Evolutionary conservation across 1,139 yeast genomes (phyloP).

Genomic region (Candida glucosophila): DNA sequence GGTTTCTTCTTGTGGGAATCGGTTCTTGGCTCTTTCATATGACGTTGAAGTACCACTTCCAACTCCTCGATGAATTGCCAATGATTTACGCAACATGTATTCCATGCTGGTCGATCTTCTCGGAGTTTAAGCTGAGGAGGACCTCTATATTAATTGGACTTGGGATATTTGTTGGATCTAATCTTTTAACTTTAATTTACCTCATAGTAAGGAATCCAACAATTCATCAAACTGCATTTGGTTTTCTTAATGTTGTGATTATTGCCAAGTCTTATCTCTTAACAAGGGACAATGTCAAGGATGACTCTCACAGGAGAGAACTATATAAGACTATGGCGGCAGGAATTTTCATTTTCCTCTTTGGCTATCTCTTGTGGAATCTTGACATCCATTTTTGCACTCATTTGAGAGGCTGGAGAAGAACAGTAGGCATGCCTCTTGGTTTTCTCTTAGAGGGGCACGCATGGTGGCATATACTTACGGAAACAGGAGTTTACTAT

Average conservation of each 20-base stretch:
- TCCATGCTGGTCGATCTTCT: constrained; percentile 84
- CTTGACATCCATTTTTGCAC: constrained; percentile 75
- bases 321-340: constrained; percentile 46
- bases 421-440: constrained; percentile 71
- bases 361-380: constrained; percentile 80
- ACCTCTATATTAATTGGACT: constrained; percentile 41
- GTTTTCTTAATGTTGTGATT: constrained; percentile 51
- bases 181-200: constrained; percentile 54
- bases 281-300: constrained; percentile 43
- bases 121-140: constrained; percentile 42
- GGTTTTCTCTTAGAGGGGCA: constrained; percentile 88
- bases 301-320: constrained; percentile 33
- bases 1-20: constrained; percentile 81
- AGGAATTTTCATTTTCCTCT: constrained; percentile 57
- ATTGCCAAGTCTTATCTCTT: constrained; percentile 47
- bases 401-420: constrained; percentile 53
- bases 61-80: constrained; percentile 88
- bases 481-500: constrained; percentile 61
- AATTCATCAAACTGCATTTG: constrained; percentile 79
- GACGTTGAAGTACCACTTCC: constrained; percentile 85
- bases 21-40: constrained; percentile 96
- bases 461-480: constrained; percentile 96
- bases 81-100: constrained; percentile 97
- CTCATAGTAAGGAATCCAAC: constrained; percentile 69
- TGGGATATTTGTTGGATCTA: constrained; percentile 49